phyloP scores from a whole-genome alignment of 1,139 yeast species.

The Hemisphaericaspora xylanilytica region DNA sequence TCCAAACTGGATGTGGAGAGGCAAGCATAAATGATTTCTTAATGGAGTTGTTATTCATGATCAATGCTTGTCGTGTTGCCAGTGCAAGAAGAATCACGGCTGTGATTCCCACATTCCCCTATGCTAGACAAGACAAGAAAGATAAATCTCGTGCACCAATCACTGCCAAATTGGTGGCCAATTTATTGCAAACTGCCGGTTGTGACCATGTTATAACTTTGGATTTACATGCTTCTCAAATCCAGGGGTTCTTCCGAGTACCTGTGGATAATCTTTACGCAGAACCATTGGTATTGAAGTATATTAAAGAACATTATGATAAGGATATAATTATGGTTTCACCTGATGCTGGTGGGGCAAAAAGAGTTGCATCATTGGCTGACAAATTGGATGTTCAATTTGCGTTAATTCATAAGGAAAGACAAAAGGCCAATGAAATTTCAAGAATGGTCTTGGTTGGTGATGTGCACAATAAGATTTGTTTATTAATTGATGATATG shows the following conservation, averaged over 20 bases:
- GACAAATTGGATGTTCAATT: conserved; percentile 73
- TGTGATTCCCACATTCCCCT: conserved; percentile 76
- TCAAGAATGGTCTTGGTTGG: conserved; percentile 76
- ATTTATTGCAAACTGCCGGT: conserved; percentile 73
- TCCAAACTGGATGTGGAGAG: conserved; percentile 90
- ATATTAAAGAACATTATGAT: conserved; percentile 54
- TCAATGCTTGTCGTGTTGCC: conserved; percentile 76
- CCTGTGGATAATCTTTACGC: conserved; percentile 83
- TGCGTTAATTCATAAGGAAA: conserved; percentile 78
- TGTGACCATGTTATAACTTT: conserved; percentile 79
- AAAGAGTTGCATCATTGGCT: conserved; percentile 76
- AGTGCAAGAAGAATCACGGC: conserved; percentile 79
- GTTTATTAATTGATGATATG: conserved; percentile 77
- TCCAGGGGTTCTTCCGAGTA: conserved; percentile 77
- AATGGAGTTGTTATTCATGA: conserved; percentile 68
- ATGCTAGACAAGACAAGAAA: conserved; percentile 81
- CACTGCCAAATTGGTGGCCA: conserved; percentile 76
- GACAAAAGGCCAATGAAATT: conserved; percentile 78
- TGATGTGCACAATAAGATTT: conserved; percentile 67
- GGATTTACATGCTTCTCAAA: conserved; percentile 84
- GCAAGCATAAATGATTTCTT: conserved; percentile 56
- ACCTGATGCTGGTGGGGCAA: conserved; percentile 88
- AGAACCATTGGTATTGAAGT: conserved; percentile 71
- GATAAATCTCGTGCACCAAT: conserved; percentile 82
- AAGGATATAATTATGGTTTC: conserved; percentile 61